Evolutionary conservation across 495 filamentous ascomycete species (phyloP), one percentile per base, ranked within the genome.

Genomic region (Aspergillus conjunctus): DNA sequence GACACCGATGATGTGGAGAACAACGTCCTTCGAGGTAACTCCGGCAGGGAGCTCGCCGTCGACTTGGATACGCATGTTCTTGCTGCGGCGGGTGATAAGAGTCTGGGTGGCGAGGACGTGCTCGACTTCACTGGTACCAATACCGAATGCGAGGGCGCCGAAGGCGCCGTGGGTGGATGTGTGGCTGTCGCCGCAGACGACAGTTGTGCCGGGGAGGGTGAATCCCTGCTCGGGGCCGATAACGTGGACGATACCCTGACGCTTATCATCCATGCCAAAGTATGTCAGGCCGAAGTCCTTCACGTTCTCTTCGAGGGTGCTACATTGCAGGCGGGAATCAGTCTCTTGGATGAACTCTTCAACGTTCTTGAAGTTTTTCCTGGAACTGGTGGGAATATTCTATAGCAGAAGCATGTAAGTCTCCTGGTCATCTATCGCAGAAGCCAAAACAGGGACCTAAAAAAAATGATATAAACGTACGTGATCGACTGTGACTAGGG

Each of bases 221-320:
- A 98, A 98, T 61, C 94, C 94, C 74, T 98, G 94, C 81, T 98
- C 94, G 43, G 94, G 94, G n/a, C 94, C 94, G 66, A 98, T 97
- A 69, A 98, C 89, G 75, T 98, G 94, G 44, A 98, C 94, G 70
- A 98, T 98, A 65, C 94, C 94, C 79, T 98, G 94, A 32, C 94
- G 85, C 81, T 96, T 96, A 76, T 98, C 94, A 43, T 87, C 92
- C 60, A 98, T 87, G 53, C 94, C 94, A 67, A 98, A 98, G 77
- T 97, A 98, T 70, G 94, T 97, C 69, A 98, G 83, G 64, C 90
- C 92, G 65, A 97, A 97, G 56, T 91, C 89, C 77, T 96, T 95
- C 60, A 98, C 94, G 69, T 98, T 98, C 61, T 97, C 87, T 73
- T 98, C 94, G 32, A 98, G 86, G 41, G 94, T 98, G 62, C 91